Base-by-base conservation (phyloP, 1,139 yeast genomes). In the Kurtzmaniella quercitrusa region DNA sequence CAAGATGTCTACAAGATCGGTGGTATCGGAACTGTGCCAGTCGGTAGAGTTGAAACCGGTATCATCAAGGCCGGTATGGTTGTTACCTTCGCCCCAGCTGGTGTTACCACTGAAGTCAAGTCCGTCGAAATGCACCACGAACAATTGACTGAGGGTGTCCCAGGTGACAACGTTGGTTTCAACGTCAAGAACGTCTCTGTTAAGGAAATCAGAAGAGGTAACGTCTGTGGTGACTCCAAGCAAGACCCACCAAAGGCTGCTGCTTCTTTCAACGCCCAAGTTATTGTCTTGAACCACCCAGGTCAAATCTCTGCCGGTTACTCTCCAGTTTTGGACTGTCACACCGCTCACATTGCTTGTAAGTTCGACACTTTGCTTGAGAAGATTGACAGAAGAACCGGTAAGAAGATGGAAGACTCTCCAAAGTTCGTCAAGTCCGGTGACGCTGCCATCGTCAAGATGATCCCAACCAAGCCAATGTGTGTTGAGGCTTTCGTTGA, bases 121-220 rank as follows among this genome's bases (percentile, higher is more conserved):
- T 84, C 93, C 74, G 93, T 85, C 62, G 94, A 85, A 78, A 85
- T 85, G 94, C 93, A 26, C 76, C 94, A 85, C 85, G 93, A 85
- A 77, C 85, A 80, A 71, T 82, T 85, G 70, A 71, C 70, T 57
- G 84, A 82, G 74, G 94, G 93, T 84, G 66, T 80, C 50, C 94
- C 94, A 78, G 94, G 94, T 84, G 94, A 86, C 87, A 86, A 86
- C 71, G 94, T 85, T 66, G 94, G 94, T 68, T 85, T 85, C 93
- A 85, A 85, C 84, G 91, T 85, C 72, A 86, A 85, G 89, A 85
- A 85, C 78, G 94, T 85, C 66, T 85, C 94, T 73, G 93, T 86
- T 61, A 85, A 85, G 85, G 94, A 85, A 68, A 85, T 85, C 68
- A 84, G 91, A 77, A 86, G 94, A 82, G 95, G 95, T 80, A 85